A percentile compares a stretch with the other conserved stretches of the same genome.
Evolutionary conservation across 768 basidiomycete genomes (phyloP).

Genomic region (Agrocybe pediades): DNA sequence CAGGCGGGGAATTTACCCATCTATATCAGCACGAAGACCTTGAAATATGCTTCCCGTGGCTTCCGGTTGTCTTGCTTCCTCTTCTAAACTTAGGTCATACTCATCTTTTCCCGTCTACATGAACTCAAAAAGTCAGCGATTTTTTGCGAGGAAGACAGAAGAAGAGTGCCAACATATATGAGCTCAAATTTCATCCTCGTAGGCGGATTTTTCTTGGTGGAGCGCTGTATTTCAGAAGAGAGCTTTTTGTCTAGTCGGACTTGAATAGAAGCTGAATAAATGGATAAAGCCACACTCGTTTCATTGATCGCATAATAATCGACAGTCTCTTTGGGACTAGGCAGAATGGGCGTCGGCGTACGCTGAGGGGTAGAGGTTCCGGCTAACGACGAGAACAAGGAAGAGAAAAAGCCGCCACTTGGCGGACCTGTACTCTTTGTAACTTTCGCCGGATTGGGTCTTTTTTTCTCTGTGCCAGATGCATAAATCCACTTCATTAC

Average conservation of each 20-base stretch:
- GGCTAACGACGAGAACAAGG: slow-evolving; percentile 42
- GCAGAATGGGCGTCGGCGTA: slow-evolving; percentile 31
- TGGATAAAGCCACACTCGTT: slow-evolving; percentile 59
- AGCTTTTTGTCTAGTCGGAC: slow-evolving; percentile 69
- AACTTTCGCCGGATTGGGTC: slow-evolving; percentile 31
- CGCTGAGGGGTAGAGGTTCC: slow-evolving; percentile 37
- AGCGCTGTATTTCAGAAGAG: slow-evolving; percentile 74
- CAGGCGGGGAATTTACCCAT: slow-evolving; percentile 53
- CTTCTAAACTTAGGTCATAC: slow-evolving; percentile 71
- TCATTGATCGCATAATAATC: slow-evolving; percentile 44
- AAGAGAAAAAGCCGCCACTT: slow-evolving; percentile 49
- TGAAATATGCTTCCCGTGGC: slow-evolving; percentile 83
- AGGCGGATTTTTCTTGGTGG: slow-evolving; percentile 95
- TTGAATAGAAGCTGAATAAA: slow-evolving; percentile 67
- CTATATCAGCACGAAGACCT: slow-evolving; percentile 83
- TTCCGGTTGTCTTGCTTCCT: slow-evolving; percentile 60
- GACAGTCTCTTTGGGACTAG: slow-evolving; percentile 30
- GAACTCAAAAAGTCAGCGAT: not conserved
- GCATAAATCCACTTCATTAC: slow-evolving; percentile 81
- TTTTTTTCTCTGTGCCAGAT: slow-evolving; percentile 61
- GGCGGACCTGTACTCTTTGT: slow-evolving; percentile 28
- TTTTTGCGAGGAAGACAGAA: not conserved
- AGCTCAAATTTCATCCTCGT: slow-evolving; percentile 72
- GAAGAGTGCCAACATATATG: slow-evolving; percentile 65
- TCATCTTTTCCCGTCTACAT: slow-evolving; percentile 78